These are phyloP conservation scores for Candida germanica DNA, from an alignment of 805 yeast species.

Conservation along the genomic window DNA sequence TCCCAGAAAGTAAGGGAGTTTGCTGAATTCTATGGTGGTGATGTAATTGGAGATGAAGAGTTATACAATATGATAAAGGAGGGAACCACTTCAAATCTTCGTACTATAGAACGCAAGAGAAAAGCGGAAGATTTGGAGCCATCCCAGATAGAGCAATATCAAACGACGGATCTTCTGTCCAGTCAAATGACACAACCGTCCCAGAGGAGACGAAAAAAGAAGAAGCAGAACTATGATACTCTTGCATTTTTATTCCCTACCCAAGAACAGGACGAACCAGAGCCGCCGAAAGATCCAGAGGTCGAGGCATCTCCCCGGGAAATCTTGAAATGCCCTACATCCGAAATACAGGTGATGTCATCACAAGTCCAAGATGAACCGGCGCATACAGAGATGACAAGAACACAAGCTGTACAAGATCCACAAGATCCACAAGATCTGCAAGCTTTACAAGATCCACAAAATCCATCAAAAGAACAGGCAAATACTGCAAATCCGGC, in stretches of 20 bases:
- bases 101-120: constrained; percentile 2
- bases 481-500: neutral
- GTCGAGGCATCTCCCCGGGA: neutral
- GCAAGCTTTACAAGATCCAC: neutral
- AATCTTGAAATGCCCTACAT: too few relatives aligned
- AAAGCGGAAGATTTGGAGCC: constrained; percentile 2
- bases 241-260: constrained; percentile 9
- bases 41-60: constrained; percentile 1
- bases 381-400: too few relatives aligned
- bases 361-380: neutral
- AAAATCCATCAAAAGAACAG: too few relatives aligned
- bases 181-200: neutral
- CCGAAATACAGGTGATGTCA: neutral
- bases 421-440: neutral
- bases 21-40: constrained; percentile 4
- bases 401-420: neutral
- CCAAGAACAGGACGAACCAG: neutral
- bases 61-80: constrained; percentile 5
- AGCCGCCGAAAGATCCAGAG: neutral
- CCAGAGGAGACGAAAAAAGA: constrained; percentile 7
- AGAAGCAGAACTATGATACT: constrained; percentile 5
- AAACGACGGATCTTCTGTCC: neutral
- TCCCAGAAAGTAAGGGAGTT: constrained; percentile 2
- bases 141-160: neutral
- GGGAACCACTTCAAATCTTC: neutral